Evolutionary conservation across 2,329 filamentous ascomycete species (phyloP).

Genomic region (Colletotrichum lupini): DNA sequence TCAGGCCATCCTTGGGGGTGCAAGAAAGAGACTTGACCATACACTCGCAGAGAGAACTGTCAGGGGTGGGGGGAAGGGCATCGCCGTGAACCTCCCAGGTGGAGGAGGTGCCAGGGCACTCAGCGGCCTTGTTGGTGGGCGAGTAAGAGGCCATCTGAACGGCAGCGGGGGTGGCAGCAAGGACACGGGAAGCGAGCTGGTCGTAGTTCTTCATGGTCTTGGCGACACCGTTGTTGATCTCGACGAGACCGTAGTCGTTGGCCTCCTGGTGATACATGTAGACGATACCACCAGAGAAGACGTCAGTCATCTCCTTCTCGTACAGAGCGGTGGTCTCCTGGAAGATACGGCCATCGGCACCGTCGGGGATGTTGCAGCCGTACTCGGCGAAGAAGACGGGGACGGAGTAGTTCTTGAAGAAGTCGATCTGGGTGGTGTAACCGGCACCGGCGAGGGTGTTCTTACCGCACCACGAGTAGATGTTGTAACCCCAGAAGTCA

Average conservation of each 20-base stretch:
- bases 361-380: slow-evolving; percentile 81
- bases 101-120: slow-evolving; percentile 75
- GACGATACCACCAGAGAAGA: slow-evolving; percentile 96
- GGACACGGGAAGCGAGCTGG: slow-evolving; percentile 76
- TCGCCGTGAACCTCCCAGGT: slow-evolving; percentile 76
- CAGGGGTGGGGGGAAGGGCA: slow-evolving; percentile 83
- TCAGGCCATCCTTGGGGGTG: slow-evolving; percentile 68
- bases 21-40: slow-evolving; percentile 83
- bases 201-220: slow-evolving; percentile 80
- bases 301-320: slow-evolving; percentile 80
- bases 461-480: slow-evolving; percentile 98
- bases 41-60: slow-evolving; percentile 84
- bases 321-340: slow-evolving; percentile 88
- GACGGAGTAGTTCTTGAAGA: slow-evolving; percentile 90
- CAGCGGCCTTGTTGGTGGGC: slow-evolving; percentile 75
- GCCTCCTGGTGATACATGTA: slow-evolving; percentile 97
- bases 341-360: slow-evolving; percentile 78
- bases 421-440: slow-evolving; percentile 83
- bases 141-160: slow-evolving; percentile 76
- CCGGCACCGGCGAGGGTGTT: slow-evolving; percentile 82
- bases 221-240: slow-evolving; percentile 66
- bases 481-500: slow-evolving; percentile 99
- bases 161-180: slow-evolving; percentile 72
- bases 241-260: slow-evolving; percentile 89
- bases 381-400: slow-evolving; percentile 99